Conservation (phyloP, 1,139 yeast genomes). For the Kurtzmaniella natalensis region DNA sequence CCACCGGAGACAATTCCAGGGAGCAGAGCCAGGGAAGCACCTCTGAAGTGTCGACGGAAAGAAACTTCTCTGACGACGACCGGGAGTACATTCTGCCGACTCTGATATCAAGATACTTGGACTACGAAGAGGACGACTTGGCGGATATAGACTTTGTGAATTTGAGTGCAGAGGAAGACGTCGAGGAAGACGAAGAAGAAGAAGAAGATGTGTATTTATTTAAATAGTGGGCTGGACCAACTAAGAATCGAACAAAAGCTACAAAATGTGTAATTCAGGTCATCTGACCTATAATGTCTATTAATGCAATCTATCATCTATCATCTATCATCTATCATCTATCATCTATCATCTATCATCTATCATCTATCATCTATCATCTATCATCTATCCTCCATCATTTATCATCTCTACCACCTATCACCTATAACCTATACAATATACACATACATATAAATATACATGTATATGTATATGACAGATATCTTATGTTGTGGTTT, state of each 20-base stretch:
- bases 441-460: too few relatives aligned
- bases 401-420: too few relatives aligned
- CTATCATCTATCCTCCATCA: too few relatives aligned
- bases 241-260: too few relatives aligned
- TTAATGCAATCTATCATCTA: too few relatives aligned
- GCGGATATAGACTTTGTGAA: constrained; percentile 29
- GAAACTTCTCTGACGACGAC: constrained; percentile 18
- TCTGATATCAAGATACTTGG: constrained; percentile 33
- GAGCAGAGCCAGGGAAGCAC: constrained; percentile 6
- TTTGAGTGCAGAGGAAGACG: constrained; percentile 11
- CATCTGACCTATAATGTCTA: too few relatives aligned
- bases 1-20: constrained; percentile 5
- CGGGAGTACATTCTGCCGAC: constrained; percentile 42
- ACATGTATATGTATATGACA: too few relatives aligned
- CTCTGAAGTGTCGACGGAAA: constrained; percentile 1
- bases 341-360: too few relatives aligned
- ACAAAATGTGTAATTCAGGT: too few relatives aligned
- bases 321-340: too few relatives aligned
- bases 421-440: too few relatives aligned
- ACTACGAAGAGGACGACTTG: constrained; percentile 15
- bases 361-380: too few relatives aligned
- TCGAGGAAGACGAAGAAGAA: constrained; percentile 13
- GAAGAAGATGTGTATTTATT: constrained; percentile 34
- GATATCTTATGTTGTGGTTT: constrained; percentile 2
- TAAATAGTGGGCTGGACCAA: constrained; percentile 8